Base-by-base conservation (phyloP, 139 green algal genomes). In the Helicosporidium sp. region DNA sequence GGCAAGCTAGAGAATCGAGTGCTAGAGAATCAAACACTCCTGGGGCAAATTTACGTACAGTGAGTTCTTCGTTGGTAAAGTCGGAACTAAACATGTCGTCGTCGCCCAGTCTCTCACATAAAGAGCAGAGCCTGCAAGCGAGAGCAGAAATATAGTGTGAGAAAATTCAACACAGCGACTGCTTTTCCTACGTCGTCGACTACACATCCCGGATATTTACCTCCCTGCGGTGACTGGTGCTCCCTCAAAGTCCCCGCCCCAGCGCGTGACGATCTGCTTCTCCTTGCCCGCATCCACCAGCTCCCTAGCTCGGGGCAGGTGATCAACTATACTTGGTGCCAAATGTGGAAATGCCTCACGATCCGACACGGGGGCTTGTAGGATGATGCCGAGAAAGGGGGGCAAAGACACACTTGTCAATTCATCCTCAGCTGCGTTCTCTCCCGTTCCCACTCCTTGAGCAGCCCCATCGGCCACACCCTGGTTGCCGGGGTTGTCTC, bases 51-150 rank as follows among this genome's bases (percentile, higher is more conserved):
- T n/a, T n/a, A 16, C 19, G n/a, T 29, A 62, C 66, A 46, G 60
- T 43, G 13, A 76, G 35, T 35, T 66, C 51, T 1, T 50, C 48
- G 10, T 65, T 48, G 3, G 39, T 53, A 23, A 77, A 48, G 34
- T 51, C 42, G 13, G 40, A 36, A 15, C 37, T 63, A 48, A 84
- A 84, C 60, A 79, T 77, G 46, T 84, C 69, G 40, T 85, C 76
- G 43, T 83, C 74, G 5, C 72, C 74, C n/a, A n/a, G n/a, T n/a
- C n/a, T n/a, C n/a, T n/a, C n/a, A n/a, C n/a, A n/a, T n/a, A n/a
- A n/a, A n/a, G n/a, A n/a, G n/a, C 36, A 42, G 13, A 51, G 49
- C 10, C 20, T 26, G 1, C 42, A 16, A 7, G 41, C 25, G 16
- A 37, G 20, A 24, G 16, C 27, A 7, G 35, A 18, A 47, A 49